Evolutionary conservation across 2,329 filamentous ascomycete genomes (phyloP).

Genomic region (Endoconidiophora polonica): DNA sequence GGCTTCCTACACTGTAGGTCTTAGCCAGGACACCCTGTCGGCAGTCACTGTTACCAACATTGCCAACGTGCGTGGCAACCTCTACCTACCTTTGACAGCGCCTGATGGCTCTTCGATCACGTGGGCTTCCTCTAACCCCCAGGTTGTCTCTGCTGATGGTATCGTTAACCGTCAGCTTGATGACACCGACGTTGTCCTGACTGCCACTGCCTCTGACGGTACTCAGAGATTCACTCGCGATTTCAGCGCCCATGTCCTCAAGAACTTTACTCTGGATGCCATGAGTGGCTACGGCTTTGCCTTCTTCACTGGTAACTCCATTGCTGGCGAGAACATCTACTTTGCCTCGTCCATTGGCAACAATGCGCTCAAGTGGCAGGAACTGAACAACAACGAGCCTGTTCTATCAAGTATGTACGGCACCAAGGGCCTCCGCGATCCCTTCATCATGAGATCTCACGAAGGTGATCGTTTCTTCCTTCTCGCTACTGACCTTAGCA

Average conservation of each 20-base stretch:
- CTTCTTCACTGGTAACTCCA: slow-evolving; percentile 31
- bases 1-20: slow-evolving; percentile 5
- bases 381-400: slow-evolving; percentile 31
- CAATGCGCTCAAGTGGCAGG: slow-evolving; percentile 32
- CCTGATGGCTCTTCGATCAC: slow-evolving; percentile 19
- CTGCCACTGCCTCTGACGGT: slow-evolving; percentile 20
- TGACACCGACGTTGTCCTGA: slow-evolving; percentile 20
- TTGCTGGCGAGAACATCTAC: slow-evolving; percentile 33
- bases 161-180: slow-evolving; percentile 20
- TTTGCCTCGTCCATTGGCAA: slow-evolving; percentile 35
- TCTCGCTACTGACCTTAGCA: slow-evolving; percentile 35
- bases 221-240: slow-evolving; percentile 15
- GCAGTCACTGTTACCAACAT: slow-evolving; percentile 20
- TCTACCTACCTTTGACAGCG: slow-evolving; percentile 20
- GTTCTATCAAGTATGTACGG: slow-evolving; percentile 29
- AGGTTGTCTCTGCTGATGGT: slow-evolving; percentile 22
- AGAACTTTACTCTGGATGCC: slow-evolving; percentile 19
- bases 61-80: slow-evolving; percentile 23
- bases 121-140: slow-evolving; percentile 22
- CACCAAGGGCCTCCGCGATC: slow-evolving; percentile 33
- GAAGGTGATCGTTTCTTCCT: slow-evolving; percentile 35
- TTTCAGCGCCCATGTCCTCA: slow-evolving; percentile 21
- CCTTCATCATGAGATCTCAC: slow-evolving; percentile 33
- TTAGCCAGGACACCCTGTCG: slow-evolving; percentile 14
- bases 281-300: slow-evolving; percentile 33